Conservation (phyloP, 495 filamentous ascomycete species). For the Penicillium flavigenum region DNA sequence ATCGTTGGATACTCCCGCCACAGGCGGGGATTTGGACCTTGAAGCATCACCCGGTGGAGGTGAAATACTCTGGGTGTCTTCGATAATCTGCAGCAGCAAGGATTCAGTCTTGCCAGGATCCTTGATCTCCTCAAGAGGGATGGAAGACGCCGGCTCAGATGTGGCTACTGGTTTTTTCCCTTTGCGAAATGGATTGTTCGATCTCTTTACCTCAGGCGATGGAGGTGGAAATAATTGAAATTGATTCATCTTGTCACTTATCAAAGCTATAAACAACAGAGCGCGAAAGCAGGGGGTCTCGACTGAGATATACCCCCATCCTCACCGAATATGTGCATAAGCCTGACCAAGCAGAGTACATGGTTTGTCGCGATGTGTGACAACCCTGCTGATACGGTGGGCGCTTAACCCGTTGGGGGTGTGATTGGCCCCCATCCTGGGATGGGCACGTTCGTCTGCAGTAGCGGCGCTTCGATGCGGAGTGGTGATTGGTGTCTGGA, state of each 20-base stretch:
- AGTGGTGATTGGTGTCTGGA: conserved; percentile 18
- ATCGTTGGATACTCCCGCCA: conserved; percentile 15
- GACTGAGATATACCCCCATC: conserved; percentile 28
- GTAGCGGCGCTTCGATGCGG: conserved; percentile 20
- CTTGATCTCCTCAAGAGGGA: conserved; percentile 39
- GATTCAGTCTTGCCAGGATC: conserved; percentile 37
- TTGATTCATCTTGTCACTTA: conserved; percentile 35
- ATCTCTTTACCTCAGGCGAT: conserved; percentile 38
- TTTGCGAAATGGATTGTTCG: conserved; percentile 41
- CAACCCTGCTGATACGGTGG: conserved; percentile 25
- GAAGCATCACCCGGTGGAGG: conserved; percentile 25
- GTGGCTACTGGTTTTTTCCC: conserved; percentile 29
- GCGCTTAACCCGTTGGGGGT: conserved; percentile 23
- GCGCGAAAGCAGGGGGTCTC: conserved; percentile 21
- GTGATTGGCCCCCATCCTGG: conserved; percentile 27
- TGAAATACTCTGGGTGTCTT: conserved; percentile 37
- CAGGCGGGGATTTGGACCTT: conserved; percentile 20
- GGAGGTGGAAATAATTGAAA: conserved; percentile 58
- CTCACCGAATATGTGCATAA: conserved; percentile 5
- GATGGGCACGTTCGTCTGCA: conserved; percentile 21
- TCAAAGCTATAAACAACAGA: conserved; percentile 2
- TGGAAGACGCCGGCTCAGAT: conserved; percentile 32
- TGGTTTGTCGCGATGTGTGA: conserved; percentile 22
- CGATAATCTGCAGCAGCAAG: conserved; percentile 41
- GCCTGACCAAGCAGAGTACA: conserved; percentile 10